These are phyloP conservation scores for Pachyrhizus erosus DNA, from an alignment of 306 rosid genomes.

Conservation along the genomic window DNA sequence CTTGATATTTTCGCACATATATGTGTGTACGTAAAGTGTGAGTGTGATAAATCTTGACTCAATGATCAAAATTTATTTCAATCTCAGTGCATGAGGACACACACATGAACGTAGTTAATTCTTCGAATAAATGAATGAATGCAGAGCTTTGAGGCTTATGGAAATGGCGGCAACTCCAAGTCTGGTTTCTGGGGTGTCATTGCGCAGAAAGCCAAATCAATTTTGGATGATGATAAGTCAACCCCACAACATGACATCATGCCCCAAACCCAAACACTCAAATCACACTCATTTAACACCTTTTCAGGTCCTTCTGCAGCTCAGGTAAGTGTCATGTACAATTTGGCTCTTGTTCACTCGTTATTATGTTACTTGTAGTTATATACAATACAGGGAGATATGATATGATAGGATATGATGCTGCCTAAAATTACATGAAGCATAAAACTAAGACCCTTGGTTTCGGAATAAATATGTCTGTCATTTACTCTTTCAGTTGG, in stretches of 20 bases:
- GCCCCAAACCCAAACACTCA: slow-evolving; percentile 41
- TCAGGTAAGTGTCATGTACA: slow-evolving; percentile 58
- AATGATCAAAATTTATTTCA: background rate
- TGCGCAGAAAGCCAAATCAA: slow-evolving; percentile 88
- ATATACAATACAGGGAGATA: background rate
- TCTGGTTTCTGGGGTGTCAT: slow-evolving; percentile 91
- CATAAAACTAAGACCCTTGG: background rate
- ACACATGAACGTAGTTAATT: background rate
- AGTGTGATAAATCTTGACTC: background rate
- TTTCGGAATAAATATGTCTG: background rate
- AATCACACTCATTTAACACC: slow-evolving; percentile 47
- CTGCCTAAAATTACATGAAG: background rate
- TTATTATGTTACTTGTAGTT: background rate
- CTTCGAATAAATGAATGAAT: slow-evolving; percentile 42
- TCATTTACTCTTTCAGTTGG: background rate
- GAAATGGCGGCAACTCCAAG: slow-evolving; percentile 49
- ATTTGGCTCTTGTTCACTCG: background rate
- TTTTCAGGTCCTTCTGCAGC: slow-evolving; percentile 37
- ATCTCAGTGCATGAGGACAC: background rate
- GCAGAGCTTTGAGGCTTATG: slow-evolving; percentile 68
- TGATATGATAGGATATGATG: background rate
- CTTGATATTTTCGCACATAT: background rate
- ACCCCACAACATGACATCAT: slow-evolving; percentile 32
- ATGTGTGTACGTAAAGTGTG: background rate
- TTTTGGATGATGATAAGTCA: slow-evolving; percentile 72